Evolutionary conservation across 176 grass and related monocot genomes (phyloP).

Genomic region (Hsuehochloa calcarea): DNA sequence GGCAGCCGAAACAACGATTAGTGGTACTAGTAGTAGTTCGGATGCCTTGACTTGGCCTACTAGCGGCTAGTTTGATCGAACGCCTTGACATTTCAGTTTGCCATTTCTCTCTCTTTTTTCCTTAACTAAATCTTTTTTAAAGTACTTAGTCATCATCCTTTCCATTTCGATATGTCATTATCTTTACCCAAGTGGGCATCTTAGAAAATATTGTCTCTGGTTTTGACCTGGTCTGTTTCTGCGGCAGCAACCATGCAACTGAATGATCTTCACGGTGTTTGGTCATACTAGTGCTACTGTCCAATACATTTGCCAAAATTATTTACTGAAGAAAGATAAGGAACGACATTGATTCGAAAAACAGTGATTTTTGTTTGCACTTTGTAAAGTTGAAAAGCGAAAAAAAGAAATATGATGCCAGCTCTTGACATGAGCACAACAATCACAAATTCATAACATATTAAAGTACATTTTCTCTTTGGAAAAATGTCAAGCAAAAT

Average conservation of each 20-base stretch:
- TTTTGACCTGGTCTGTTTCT: neutral
- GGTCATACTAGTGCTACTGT: neutral
- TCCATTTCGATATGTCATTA: neutral
- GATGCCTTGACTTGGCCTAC: neutral
- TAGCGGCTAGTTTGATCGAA: neutral
- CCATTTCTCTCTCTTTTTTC: neutral
- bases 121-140: neutral
- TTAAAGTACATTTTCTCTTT: too few species aligned
- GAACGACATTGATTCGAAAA: neutral
- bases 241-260: neutral
- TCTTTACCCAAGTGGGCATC: neutral
- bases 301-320: neutral
- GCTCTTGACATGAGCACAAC: too few species aligned
- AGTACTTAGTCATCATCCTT: slow-evolving; percentile 1
- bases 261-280: neutral
- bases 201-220: neutral
- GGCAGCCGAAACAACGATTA: neutral
- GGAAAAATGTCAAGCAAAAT: too few species aligned
- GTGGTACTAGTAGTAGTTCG: neutral
- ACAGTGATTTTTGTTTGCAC: neutral
- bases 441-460: too few species aligned
- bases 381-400: neutral
- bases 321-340: neutral
- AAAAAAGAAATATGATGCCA: neutral
- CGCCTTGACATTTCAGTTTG: neutral